Percentiles rank a stretch among this genome's conserved stretches.
Evolutionary conservation across 495 filamentous ascomycete species (phyloP).

Genomic region (Ramalina peruviana): DNA sequence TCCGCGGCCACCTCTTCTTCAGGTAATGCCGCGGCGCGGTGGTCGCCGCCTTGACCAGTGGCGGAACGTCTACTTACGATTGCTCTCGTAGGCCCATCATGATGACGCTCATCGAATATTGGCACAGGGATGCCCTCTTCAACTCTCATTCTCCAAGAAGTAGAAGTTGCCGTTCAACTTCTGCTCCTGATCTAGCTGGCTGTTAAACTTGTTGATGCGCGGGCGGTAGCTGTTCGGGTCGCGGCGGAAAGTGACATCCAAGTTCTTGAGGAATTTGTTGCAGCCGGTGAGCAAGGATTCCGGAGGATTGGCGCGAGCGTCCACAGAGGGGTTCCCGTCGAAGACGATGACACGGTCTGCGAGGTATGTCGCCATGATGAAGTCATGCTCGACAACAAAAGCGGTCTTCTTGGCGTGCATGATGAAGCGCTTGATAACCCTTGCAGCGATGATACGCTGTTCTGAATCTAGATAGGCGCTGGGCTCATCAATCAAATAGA

Average conservation of each 20-base stretch:
- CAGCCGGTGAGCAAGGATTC: slow-evolving; percentile 90
- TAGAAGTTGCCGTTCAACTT: slow-evolving; percentile 90
- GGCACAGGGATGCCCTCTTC: slow-evolving; percentile 44
- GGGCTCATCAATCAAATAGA: slow-evolving; percentile 96
- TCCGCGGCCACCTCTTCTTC: slow-evolving; percentile 32
- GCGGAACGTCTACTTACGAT: slow-evolving; percentile 19
- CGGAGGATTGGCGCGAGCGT: slow-evolving; percentile 75
- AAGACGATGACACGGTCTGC: slow-evolving; percentile 98
- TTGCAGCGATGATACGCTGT: slow-evolving; percentile 91
- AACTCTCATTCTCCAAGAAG: slow-evolving; percentile 87
- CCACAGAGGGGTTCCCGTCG: slow-evolving; percentile 78
- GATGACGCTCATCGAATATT: slow-evolving; percentile 29
- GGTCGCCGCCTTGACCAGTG: slow-evolving; percentile 30
- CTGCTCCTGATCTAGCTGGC: slow-evolving; percentile 93
- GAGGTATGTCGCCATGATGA: slow-evolving; percentile 98
- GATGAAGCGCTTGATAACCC: slow-evolving; percentile 98
- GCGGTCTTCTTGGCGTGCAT: slow-evolving; percentile 99
- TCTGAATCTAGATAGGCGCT: slow-evolving; percentile 94
- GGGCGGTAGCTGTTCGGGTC: slow-evolving; percentile 92
- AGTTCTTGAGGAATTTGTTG: slow-evolving; percentile 87
- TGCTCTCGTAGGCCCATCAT: slow-evolving; percentile 25
- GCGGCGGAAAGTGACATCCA: slow-evolving; percentile 95
- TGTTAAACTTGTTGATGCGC: slow-evolving; percentile 94
- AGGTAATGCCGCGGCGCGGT: slow-evolving; percentile 22
- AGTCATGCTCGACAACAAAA: slow-evolving; percentile 99